These are phyloP conservation scores for Chlorencoelia australis DNA, from an alignment of 2,329 filamentous ascomycete genomes.

Conservation along the genomic window DNA sequence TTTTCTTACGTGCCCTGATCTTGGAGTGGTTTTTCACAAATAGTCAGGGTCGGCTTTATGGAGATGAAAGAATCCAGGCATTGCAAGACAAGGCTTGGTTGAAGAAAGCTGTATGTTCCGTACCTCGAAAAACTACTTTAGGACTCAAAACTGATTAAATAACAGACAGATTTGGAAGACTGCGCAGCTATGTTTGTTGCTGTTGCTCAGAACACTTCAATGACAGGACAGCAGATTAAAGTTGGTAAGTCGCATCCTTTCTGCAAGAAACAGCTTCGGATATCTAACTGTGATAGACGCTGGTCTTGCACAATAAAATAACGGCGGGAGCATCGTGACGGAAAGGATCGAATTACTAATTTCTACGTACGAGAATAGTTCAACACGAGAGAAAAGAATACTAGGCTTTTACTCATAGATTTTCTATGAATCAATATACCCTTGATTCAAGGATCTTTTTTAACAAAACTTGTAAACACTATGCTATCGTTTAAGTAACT, in stretches of 20 bases:
- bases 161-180: constrained; percentile 39
- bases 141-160: background rate
- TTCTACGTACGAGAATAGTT: too few relatives aligned
- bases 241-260: constrained; percentile 27
- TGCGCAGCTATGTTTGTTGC: constrained; percentile 45
- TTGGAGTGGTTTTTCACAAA: background rate
- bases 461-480: too few relatives aligned
- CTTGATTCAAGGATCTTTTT: too few relatives aligned
- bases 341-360: too few relatives aligned
- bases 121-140: background rate
- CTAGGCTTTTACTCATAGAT: too few relatives aligned
- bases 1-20: background rate
- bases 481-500: too few relatives aligned
- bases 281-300: too few relatives aligned
- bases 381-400: too few relatives aligned
- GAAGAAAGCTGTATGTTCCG: constrained; percentile 40
- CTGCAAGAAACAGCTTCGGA: too few relatives aligned
- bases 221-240: constrained; percentile 27
- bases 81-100: constrained; percentile 41
- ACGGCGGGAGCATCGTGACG: too few relatives aligned
- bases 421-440: too few relatives aligned
- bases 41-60: constrained; percentile 39
- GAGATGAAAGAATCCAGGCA: constrained; percentile 38
- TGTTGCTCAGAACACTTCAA: constrained; percentile 37
- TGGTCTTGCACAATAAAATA: too few relatives aligned